These are phyloP conservation scores for Scutellaria galericulata DNA, from an alignment of 257 asterid genomes.

Conservation along the genomic window DNA sequence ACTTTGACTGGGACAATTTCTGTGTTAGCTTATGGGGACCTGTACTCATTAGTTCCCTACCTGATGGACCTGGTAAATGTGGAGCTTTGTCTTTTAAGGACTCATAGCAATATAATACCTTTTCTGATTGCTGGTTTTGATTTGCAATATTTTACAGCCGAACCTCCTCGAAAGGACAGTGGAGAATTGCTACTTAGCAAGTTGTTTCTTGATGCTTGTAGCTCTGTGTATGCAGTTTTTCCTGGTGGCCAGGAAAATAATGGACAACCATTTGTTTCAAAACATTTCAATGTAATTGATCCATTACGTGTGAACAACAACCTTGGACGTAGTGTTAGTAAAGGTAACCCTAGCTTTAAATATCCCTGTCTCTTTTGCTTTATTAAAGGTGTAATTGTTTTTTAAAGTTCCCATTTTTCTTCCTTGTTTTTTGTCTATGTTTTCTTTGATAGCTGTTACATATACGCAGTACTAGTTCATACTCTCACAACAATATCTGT, in stretches of 20 bases:
- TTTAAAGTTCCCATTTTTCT: not conserved
- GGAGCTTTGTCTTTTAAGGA: constrained; percentile 13
- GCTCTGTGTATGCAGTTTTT: constrained; percentile 85
- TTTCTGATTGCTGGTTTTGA: constrained; percentile 30
- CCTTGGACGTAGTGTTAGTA: constrained; percentile 99
- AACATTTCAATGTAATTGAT: constrained; percentile 95
- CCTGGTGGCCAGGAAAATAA: constrained; percentile 88
- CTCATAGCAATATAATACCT: constrained; percentile 17
- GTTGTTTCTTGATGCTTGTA: constrained; percentile 89
- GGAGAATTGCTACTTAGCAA: constrained; percentile 91
- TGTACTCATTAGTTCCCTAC: constrained; percentile 87
- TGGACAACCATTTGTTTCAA: constrained; percentile 84
- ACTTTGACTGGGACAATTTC: constrained; percentile 94
- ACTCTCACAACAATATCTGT: not conserved
- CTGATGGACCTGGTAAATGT: constrained; percentile 77
- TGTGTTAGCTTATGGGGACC: constrained; percentile 99
- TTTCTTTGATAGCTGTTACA: not conserved
- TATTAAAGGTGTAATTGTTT: constrained; percentile 2
- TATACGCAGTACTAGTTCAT: constrained; percentile 20
- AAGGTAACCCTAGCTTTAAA: constrained; percentile 62
- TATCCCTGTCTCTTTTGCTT: constrained; percentile 2
- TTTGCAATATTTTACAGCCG: constrained; percentile 55
- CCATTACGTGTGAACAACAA: constrained; percentile 97
- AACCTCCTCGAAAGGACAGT: constrained; percentile 87
- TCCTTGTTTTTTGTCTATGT: constrained; percentile 1